phyloP scores from a whole-genome alignment of 176 grass and related monocot genomes.

The Alloteropsis semialata region DNA sequence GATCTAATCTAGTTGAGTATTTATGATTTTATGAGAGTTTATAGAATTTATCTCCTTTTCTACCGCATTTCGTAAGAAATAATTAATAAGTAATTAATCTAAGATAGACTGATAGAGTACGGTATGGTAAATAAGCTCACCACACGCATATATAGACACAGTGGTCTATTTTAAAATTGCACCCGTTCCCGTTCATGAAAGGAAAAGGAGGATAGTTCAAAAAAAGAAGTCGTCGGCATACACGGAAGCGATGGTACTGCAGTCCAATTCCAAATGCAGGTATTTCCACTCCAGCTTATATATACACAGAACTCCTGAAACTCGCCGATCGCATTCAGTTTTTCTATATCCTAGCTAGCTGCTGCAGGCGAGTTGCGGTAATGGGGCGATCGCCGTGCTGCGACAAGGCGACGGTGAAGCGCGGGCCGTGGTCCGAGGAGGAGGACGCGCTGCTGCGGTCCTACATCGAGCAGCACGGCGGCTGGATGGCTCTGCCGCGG shows the following conservation, averaged over 20 bases:
- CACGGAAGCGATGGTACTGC: not conserved
- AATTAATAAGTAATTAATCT: too few relatives aligned
- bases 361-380: not conserved
- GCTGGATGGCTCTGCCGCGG: slow-evolving; percentile 60
- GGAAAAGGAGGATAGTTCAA: not conserved
- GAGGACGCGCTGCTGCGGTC: slow-evolving; percentile 56
- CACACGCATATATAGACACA: too few relatives aligned
- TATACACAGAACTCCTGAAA: too few relatives aligned
- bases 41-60: too few relatives aligned
- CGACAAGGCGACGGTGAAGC: slow-evolving; percentile 67
- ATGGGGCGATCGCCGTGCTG: slow-evolving; percentile 72
- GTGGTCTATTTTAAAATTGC: not conserved
- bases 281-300: not conserved
- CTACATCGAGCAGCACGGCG: slow-evolving; percentile 52
- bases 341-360: too few relatives aligned
- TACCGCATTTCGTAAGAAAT: too few relatives aligned
- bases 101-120: too few relatives aligned
- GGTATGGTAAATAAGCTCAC: too few relatives aligned
- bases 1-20: too few relatives aligned
- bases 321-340: not conserved
- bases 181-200: not conserved
- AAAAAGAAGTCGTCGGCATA: not conserved
- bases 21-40: too few relatives aligned
- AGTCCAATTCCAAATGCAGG: not conserved
- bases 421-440: slow-evolving; percentile 58